Base-by-base conservation (phyloP, 2,329 filamentous ascomycete species). In the Setomelanomma holmii region DNA sequence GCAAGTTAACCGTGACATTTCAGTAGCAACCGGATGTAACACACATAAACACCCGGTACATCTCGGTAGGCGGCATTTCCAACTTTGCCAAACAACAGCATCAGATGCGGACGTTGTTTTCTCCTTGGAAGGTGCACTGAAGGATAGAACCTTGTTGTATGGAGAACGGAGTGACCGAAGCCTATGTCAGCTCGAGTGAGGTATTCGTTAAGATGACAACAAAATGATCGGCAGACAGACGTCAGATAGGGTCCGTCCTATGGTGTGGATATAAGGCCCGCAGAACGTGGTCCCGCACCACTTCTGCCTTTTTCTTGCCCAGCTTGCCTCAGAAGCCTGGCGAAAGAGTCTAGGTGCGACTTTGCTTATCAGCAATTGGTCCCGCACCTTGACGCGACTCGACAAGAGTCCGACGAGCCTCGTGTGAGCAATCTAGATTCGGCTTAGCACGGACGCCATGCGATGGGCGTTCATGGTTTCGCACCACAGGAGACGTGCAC, bases 61-160 rank as follows among this genome's bases (percentile, higher is more conserved):
- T 72, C 64, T 43, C 61, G 58, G 51, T 72, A 72, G 20, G 68
- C 69, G 23, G 68, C 57, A 53, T 72, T 72, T 27, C 68, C 69
- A 22, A 61, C 55, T 33, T 61, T 59, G 40, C 67, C 61, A 52
- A 64, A 69, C 6, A 63, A 64, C 40, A 58, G 45, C 68, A 71
- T 71, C 36, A n/a, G 45, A 44, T 51, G 46, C 23, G 16, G 33
- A 38, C 17, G 24, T 19, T 38, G 35, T 30, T 45, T 54, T 39
- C 40, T 39, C 22, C 35, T 19, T n/a, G 27, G 40, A 47, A 47
- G 41, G 44, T 53, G 40, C 17, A 12, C 16, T 33, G 20, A 44
- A 20, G 30, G 23, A 14, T 21, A 14, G 30, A 24, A 43, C 40
- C 16, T 20, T 39, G 38, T 33, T 39, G 40, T 27, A 40, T 23